These are phyloP conservation scores for Penicillium sp. DNA, from an alignment of 2,329 filamentous ascomycete species.

Conservation along the genomic window DNA sequence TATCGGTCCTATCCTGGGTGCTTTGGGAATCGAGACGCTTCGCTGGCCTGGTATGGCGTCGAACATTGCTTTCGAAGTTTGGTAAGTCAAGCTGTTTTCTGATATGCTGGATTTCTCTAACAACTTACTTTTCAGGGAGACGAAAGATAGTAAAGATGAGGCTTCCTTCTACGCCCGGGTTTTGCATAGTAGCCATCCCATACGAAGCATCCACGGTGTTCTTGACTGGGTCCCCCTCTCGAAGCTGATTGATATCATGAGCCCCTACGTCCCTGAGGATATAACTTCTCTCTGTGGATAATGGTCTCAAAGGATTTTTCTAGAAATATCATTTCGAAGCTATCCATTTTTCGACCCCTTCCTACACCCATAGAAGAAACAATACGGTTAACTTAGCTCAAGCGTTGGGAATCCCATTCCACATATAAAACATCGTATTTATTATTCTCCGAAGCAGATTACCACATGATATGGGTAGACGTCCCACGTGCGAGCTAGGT, in stretches of 20 bases:
- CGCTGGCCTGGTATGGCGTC: conserved; percentile 42
- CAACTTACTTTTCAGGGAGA: conserved; percentile 5
- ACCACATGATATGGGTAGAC: not conserved
- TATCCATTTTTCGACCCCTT: not conserved
- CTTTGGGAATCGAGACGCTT: conserved; percentile 34
- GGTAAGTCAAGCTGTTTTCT: conserved; percentile 19
- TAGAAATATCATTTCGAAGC: not conserved
- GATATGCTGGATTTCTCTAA: not conserved
- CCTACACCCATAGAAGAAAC: not conserved
- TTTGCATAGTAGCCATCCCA: conserved; percentile 29
- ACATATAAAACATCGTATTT: not conserved
- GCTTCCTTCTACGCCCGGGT: conserved; percentile 24
- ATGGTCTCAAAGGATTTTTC: not conserved
- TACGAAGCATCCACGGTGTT: conserved; percentile 28
- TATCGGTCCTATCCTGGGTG: conserved; percentile 34
- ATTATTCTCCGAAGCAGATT: not conserved
- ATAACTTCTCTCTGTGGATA: conserved; percentile 26
- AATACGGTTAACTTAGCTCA: not conserved
- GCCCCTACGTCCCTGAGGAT: conserved; percentile 25
- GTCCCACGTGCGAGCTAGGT: not conserved
- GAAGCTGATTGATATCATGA: conserved; percentile 25
- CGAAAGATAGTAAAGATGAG: not conserved
- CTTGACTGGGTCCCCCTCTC: conserved; percentile 30
- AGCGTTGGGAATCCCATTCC: not conserved
- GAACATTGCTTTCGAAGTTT: conserved; percentile 40